These are phyloP conservation scores for Aegilops speltoides DNA, from an alignment of 176 grass and related monocot species.

Conservation along the genomic window DNA sequence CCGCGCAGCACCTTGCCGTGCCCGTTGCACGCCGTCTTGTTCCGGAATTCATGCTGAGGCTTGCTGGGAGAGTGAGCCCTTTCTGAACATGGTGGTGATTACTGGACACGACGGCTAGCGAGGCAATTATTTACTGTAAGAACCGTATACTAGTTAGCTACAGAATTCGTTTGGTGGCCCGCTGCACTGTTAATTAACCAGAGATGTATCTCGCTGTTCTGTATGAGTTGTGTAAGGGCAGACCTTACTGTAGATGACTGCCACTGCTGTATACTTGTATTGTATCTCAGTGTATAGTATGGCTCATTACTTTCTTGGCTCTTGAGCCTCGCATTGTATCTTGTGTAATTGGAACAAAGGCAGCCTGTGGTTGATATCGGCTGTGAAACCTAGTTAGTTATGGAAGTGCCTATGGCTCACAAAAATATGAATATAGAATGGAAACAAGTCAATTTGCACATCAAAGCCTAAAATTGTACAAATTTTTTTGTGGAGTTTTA, in stretches of 20 bases:
- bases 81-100: conserved; percentile 45
- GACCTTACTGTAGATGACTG: neutral
- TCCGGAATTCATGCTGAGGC: conserved; percentile 82
- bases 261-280: neutral
- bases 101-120: neutral
- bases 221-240: neutral
- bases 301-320: neutral
- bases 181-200: neutral
- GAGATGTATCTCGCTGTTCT: neutral
- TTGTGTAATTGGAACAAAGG: neutral
- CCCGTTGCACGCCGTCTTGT: conserved; percentile 78
- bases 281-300: neutral
- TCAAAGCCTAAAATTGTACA: neutral
- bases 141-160: neutral
- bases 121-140: neutral
- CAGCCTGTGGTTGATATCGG: neutral
- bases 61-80: conserved; percentile 79
- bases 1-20: conserved; percentile 28
- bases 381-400: neutral
- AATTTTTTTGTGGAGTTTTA: fast-evolving
- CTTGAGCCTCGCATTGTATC: neutral
- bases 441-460: neutral
- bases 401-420: neutral
- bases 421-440: neutral
- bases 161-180: neutral